A percentile compares a stretch with the other conserved stretches of the same genome.
phyloP scores from a whole-genome alignment of 2,329 filamentous ascomycete genomes.

The Emergomyces pasteurianus region DNA sequence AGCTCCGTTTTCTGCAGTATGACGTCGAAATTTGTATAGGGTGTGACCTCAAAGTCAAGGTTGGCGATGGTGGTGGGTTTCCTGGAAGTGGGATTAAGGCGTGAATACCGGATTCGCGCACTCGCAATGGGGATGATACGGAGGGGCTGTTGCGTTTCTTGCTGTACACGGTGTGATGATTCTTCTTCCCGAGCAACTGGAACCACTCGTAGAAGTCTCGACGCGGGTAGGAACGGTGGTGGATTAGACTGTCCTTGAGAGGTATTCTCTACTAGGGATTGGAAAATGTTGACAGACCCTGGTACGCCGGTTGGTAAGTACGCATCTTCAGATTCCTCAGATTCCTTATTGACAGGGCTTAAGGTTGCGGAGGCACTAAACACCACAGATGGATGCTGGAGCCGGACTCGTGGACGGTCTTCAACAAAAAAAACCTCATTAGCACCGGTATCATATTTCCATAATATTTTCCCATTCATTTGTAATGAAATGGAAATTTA shows the following conservation, averaged over 20 bases:
- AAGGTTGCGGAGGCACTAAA: constrained; percentile 40
- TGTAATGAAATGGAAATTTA: neutral
- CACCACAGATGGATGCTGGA: constrained; percentile 44
- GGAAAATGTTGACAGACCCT: constrained; percentile 46
- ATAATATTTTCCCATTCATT: neutral
- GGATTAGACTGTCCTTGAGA: constrained; percentile 32
- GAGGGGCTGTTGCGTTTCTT: constrained; percentile 41
- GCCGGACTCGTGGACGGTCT: constrained; percentile 38
- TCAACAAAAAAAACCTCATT: neutral
- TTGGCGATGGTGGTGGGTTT: constrained; percentile 40
- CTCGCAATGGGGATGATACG: constrained; percentile 45
- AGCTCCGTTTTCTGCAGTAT: constrained; percentile 39
- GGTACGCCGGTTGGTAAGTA: constrained; percentile 45
- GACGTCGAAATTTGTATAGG: constrained; percentile 39
- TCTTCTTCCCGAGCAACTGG: constrained; percentile 40
- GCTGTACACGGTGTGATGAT: constrained; percentile 41
- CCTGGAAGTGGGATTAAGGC: constrained; percentile 31
- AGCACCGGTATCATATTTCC: neutral
- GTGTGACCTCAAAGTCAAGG: constrained; percentile 45
- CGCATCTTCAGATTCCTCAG: constrained; percentile 33
- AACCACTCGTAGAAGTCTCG: constrained; percentile 44
- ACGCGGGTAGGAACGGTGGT: constrained; percentile 45
- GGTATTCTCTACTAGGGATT: constrained; percentile 39
- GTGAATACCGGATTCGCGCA: constrained; percentile 44
- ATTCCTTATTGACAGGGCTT: constrained; percentile 31